Percentiles rank a stretch among this genome's conserved stretches.
These are phyloP conservation scores for Cordyceps cicadae DNA, from an alignment of 2,329 filamentous ascomycete species.

Conservation along the genomic window DNA sequence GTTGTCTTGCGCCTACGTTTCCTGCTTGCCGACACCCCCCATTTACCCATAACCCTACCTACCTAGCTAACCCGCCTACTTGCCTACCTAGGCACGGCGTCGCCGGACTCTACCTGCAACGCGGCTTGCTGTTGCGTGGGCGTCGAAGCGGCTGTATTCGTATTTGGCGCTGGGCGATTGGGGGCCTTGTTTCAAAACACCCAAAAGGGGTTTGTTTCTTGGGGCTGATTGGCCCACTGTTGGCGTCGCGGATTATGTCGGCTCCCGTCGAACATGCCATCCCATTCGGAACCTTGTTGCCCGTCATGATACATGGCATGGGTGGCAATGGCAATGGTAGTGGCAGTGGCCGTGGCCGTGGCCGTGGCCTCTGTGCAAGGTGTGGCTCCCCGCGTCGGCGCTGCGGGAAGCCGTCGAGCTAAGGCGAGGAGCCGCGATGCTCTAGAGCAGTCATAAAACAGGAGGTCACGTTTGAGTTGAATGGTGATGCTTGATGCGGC, in stretches of 20 bases:
- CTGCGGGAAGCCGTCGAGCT: not conserved
- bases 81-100: not conserved
- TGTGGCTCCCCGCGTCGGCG: not conserved
- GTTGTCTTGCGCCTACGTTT: not conserved
- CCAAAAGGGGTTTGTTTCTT: not conserved
- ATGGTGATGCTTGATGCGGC: too few species aligned
- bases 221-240: not conserved
- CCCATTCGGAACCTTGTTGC: not conserved
- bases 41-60: too few species aligned
- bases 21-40: too few species aligned
- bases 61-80: too few species aligned
- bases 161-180: not conserved
- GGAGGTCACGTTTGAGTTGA: not conserved
- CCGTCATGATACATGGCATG: too few species aligned
- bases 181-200: constrained; percentile 6
- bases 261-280: not conserved
- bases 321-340: not conserved
- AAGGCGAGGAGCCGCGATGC: not conserved
- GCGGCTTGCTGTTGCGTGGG: not conserved
- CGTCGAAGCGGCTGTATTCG: not conserved
- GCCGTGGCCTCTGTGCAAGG: not conserved
- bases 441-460: not conserved
- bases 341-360: too few species aligned
- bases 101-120: not conserved
- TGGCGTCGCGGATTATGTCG: not conserved